Evolutionary conservation across 176 grass and related monocot genomes (phyloP), one percentile per base, ranked within the genome.

Genomic region (Ananas comosus): DNA sequence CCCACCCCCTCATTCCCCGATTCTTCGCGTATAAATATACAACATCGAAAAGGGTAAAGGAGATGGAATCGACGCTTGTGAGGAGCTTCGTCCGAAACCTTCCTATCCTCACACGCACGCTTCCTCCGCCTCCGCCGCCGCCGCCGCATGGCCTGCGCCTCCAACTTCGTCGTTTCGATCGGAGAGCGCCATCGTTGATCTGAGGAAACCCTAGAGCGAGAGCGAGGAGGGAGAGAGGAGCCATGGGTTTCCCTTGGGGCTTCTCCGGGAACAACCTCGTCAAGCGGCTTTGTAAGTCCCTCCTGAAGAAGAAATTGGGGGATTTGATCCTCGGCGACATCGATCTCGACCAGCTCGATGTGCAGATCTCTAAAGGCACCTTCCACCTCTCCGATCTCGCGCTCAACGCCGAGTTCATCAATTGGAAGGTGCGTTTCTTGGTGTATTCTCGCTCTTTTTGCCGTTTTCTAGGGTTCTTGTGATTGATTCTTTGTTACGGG

Each of bases 231-330:
- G 64, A 63, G 72, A 84, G 11, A 29, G 63, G n/a, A 50, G 51
- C 8, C 19, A 81, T 95, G 91, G 78, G 79, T 51, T 58, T 90
- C 5, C 33, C 80, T 24, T 74, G 75, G 53, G 77, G 72, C n/a
- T 68, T 92, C 4, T 83, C 72, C 10, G 53, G 81, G n/a, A 64
- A 65, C 64, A 87, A 72, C 48, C 72, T 87, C 50, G 54, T 99
- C 72, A 99, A 99, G 86, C 83, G 89, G 53, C 66, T 92, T 2
- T 99, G 89, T 72, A 92, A 90, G 76, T 92, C 90, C 74, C 82
- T 99, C 13, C 63, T 99, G 54, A 99, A 93, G 89, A 99, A 93
- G 82, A 82, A 86, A 78, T 80, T 99, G 4, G 94, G 94, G 64
- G 89, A 99, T 75, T 74, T 99, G 71, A 72, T 99, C 75, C 85